phyloP scores from a whole-genome alignment of 1,284 basidiomycete species.

The Schizopora paradoxa region DNA sequence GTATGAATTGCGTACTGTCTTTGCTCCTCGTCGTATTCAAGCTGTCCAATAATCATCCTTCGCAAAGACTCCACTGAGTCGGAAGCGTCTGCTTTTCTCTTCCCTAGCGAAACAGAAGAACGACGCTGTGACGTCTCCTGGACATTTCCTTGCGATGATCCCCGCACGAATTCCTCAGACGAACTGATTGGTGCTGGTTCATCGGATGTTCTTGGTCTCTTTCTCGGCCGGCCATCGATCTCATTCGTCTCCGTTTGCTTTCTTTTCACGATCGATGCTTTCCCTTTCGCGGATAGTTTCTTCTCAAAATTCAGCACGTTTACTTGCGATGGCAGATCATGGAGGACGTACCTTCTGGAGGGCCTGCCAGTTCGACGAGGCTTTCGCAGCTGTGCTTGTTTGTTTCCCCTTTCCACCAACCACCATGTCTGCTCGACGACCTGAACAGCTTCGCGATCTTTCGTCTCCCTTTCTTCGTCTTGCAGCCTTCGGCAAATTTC shows the following conservation, averaged over 20 bases:
- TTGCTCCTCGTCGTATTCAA: constrained; percentile 37
- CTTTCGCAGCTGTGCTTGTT: constrained; percentile 8
- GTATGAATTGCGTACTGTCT: constrained; percentile 36
- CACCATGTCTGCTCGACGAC: too few relatives aligned
- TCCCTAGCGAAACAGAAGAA: too few relatives aligned
- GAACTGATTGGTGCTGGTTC: too few relatives aligned
- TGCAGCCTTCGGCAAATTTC: not conserved
- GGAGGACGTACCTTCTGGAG: constrained; percentile 42
- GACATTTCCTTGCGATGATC: too few relatives aligned
- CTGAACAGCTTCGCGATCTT: too few relatives aligned
- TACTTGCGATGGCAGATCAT: too few relatives aligned
- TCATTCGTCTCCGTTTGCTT: constrained; percentile 3
- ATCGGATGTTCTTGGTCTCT: too few relatives aligned
- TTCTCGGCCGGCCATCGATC: constrained; percentile 3
- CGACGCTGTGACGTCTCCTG: too few relatives aligned
- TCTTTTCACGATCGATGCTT: not conserved
- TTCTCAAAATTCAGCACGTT: too few relatives aligned
- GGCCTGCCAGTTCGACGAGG: constrained; percentile 49
- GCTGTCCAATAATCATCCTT: constrained; percentile 47
- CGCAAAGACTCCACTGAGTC: constrained; percentile 44
- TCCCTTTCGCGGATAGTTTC: not conserved
- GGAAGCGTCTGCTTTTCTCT: constrained; percentile 41
- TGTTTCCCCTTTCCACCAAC: constrained; percentile 12
- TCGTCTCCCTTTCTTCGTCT: not conserved
- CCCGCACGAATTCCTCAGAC: too few relatives aligned